Conservation (phyloP, 1,284 basidiomycete species). For the Ustilago nuda region DNA sequence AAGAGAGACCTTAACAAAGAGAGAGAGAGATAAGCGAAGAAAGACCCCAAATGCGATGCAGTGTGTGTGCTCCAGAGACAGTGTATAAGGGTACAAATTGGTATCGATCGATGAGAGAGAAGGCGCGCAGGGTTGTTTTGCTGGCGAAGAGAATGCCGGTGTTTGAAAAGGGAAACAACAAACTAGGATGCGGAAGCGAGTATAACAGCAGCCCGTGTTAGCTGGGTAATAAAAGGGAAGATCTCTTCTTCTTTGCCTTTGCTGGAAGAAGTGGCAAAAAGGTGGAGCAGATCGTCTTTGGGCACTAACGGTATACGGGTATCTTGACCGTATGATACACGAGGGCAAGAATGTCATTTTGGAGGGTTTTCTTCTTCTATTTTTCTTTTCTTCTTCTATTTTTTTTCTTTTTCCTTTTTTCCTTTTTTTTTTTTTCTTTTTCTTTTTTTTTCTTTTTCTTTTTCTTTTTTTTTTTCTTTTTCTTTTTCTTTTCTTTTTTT, state of each 20-base stretch:
- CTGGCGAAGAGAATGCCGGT: not conserved
- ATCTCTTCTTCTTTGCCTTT: slow-evolving; percentile 30
- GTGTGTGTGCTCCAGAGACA: slow-evolving; percentile 32
- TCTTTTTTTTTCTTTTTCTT: too few species aligned
- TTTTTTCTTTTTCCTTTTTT: too few species aligned
- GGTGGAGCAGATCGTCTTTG: slow-evolving; percentile 20
- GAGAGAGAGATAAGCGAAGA: slow-evolving; percentile 17
- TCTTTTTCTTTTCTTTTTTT: too few species aligned
- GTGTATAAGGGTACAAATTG: slow-evolving; percentile 54
- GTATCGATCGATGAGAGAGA: slow-evolving; percentile 13
- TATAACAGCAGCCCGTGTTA: slow-evolving; percentile 38
- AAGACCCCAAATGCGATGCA: slow-evolving; percentile 31
- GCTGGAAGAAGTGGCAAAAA: slow-evolving; percentile 6
- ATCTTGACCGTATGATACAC: slow-evolving; percentile 39
- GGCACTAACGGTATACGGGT: slow-evolving; percentile 46
- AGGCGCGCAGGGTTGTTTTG: not conserved
- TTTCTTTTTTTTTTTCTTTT: too few species aligned
- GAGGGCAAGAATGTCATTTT: not conserved
- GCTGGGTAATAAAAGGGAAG: slow-evolving; percentile 17
- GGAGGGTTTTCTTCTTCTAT: too few species aligned
- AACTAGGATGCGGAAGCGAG: slow-evolving; percentile 36
- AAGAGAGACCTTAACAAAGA: not conserved
- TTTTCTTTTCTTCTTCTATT: too few species aligned
- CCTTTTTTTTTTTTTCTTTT: too few species aligned
- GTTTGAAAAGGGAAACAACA: slow-evolving; percentile 7